Conservation (phyloP, 352 stramenopile genomes). For the Thalassiosira mediterranea region DNA sequence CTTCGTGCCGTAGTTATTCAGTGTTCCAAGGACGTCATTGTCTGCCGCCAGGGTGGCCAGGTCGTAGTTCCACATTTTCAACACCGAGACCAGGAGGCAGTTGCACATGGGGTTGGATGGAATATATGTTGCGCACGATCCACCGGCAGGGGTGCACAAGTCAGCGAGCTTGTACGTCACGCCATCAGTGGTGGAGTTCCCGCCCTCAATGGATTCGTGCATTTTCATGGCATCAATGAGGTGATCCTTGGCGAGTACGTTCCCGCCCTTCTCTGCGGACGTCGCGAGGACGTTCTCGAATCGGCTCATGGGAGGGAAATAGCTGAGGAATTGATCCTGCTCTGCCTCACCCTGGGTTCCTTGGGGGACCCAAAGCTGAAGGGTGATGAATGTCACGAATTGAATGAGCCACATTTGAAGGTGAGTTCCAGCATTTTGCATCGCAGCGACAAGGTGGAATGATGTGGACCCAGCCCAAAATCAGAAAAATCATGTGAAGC, state of each 20-base stretch:
- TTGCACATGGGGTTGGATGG: constrained; percentile 32
- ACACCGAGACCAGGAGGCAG: constrained; percentile 61
- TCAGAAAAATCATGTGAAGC: too few species aligned
- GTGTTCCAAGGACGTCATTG: constrained; percentile 43
- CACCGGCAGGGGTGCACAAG: constrained; percentile 55
- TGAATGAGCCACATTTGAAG: too few species aligned
- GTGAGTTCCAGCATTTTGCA: too few species aligned
- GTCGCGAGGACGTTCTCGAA: constrained; percentile 62
- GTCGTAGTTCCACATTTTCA: constrained; percentile 79
- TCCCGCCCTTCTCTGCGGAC: not conserved
- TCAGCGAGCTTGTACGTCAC: constrained; percentile 52
- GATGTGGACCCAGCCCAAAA: too few species aligned
- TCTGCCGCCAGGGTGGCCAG: constrained; percentile 56
- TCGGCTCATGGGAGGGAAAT: constrained; percentile 46
- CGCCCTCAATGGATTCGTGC: constrained; percentile 57
- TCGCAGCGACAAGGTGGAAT: too few species aligned
- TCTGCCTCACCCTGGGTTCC: constrained; percentile 58
- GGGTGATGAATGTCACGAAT: too few species aligned
- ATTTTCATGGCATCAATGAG: constrained; percentile 58
- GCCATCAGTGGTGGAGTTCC: constrained; percentile 27
- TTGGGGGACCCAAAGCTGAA: constrained; percentile 70
- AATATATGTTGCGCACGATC: constrained; percentile 37
- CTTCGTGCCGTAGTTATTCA: constrained; percentile 49
- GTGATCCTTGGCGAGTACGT: constrained; percentile 63
- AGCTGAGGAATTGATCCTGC: constrained; percentile 39